Evolutionary conservation across 768 basidiomycete genomes (phyloP).

Genomic region (Leccinum imitatum): DNA sequence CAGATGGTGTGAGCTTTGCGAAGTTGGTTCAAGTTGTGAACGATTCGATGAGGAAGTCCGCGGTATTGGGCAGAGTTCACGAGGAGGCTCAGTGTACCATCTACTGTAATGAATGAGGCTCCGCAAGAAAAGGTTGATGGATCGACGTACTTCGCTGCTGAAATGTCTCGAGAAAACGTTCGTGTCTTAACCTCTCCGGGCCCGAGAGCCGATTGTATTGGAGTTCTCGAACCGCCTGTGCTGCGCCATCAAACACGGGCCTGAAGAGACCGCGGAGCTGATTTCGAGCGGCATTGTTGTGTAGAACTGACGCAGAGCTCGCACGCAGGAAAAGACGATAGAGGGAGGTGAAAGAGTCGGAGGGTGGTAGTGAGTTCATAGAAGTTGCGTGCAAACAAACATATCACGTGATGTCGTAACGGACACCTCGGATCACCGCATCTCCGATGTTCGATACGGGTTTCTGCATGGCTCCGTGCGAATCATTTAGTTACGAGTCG

Average conservation of each 20-base stretch:
- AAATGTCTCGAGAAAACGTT: slow-evolving; percentile 52
- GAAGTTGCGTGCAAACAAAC: not conserved
- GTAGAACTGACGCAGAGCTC: slow-evolving; percentile 56
- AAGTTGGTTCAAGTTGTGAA: slow-evolving; percentile 49
- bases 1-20: slow-evolving; percentile 26
- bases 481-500: slow-evolving; percentile 3
- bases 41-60: slow-evolving; percentile 59
- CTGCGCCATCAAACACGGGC: slow-evolving; percentile 55
- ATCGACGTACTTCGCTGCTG: slow-evolving; percentile 49
- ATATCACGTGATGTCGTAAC: slow-evolving; percentile 12
- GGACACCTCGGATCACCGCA: not conserved
- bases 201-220: slow-evolving; percentile 29
- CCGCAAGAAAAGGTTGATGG: not conserved
- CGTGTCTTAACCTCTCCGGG: slow-evolving; percentile 31
- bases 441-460: not conserved
- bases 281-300: slow-evolving; percentile 43
- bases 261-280: slow-evolving; percentile 51
- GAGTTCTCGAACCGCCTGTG: slow-evolving; percentile 41
- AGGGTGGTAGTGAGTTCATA: slow-evolving; percentile 25
- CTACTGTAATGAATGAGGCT: slow-evolving; percentile 47
- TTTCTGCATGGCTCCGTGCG: not conserved
- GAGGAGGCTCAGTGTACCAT: slow-evolving; percentile 61
- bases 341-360: slow-evolving; percentile 46
- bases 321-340: slow-evolving; percentile 62
- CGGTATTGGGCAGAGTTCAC: slow-evolving; percentile 61